Conservation (phyloP, 1,139 yeast genomes). For the Blastobotrys malaysiensis region DNA sequence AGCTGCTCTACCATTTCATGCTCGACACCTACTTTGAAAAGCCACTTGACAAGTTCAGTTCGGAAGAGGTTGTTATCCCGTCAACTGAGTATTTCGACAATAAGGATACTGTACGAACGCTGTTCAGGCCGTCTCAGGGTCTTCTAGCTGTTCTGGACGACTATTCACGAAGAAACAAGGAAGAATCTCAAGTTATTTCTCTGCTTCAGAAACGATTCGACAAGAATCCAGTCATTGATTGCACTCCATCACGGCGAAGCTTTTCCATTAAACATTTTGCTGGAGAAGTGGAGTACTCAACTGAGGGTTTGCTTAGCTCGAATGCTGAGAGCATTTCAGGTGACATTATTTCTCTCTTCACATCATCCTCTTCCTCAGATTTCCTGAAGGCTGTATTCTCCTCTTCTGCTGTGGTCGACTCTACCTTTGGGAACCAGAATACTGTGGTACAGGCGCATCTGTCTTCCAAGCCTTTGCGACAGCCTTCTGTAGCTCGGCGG, state of each 20-base stretch:
- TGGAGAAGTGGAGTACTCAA: constrained; percentile 38
- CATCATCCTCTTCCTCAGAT: constrained; percentile 36
- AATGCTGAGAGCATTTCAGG: constrained; percentile 37
- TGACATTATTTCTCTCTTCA: constrained; percentile 37
- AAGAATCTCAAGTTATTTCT: constrained; percentile 31
- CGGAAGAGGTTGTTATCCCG: constrained; percentile 38
- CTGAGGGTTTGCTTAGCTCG: constrained; percentile 31
- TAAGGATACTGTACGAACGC: constrained; percentile 35
- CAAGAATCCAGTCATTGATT: constrained; percentile 29
- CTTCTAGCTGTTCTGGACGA: constrained; percentile 37
- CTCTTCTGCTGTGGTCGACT: constrained; percentile 36
- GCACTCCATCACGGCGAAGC: constrained; percentile 27
- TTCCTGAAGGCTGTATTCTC: constrained; percentile 35
- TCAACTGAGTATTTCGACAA: constrained; percentile 38
- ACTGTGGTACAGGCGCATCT: constrained; percentile 37
- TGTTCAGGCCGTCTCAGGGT: constrained; percentile 36
- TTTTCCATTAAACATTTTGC: constrained; percentile 38
- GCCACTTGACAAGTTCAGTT: constrained; percentile 35
- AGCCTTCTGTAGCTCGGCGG: constrained; percentile 32
- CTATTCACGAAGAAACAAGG: constrained; percentile 35
- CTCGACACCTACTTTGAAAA: constrained; percentile 35
- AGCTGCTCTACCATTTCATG: constrained; percentile 36
- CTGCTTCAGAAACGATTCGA: constrained; percentile 34
- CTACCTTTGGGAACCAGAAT: constrained; percentile 29
- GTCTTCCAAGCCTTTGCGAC: constrained; percentile 37